These are phyloP conservation scores for Cercospora beticola DNA, from an alignment of 2,329 filamentous ascomycete species.

Conservation along the genomic window DNA sequence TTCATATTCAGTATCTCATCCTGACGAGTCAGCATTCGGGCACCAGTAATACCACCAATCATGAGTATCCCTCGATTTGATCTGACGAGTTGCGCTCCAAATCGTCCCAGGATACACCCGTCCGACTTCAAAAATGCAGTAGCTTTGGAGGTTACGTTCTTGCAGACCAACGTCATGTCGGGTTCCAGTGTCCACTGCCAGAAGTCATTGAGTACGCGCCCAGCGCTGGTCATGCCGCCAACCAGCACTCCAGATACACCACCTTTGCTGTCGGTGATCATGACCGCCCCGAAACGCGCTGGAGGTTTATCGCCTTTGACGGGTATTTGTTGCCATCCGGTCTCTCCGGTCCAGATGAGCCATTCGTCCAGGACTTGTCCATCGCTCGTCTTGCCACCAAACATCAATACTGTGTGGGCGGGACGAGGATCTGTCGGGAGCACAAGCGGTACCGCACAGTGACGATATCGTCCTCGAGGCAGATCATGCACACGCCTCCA, in stretches of 20 bases:
- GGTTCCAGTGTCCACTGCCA: constrained; percentile 60
- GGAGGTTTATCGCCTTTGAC: constrained; percentile 39
- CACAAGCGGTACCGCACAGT: constrained; percentile 58
- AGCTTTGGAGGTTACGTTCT: constrained; percentile 30
- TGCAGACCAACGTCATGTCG: constrained; percentile 42
- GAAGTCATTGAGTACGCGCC: constrained; percentile 60
- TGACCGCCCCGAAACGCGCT: constrained; percentile 58
- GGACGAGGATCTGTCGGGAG: constrained; percentile 34
- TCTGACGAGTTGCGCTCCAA: constrained; percentile 54
- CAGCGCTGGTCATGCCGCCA: constrained; percentile 69
- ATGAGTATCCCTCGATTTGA: constrained; percentile 50
- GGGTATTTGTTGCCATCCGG: constrained; percentile 53
- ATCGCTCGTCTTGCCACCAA: constrained; percentile 48
- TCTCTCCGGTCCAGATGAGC: constrained; percentile 47
- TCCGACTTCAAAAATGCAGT: constrained; percentile 30
- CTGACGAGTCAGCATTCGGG: constrained; percentile 46
- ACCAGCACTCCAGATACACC: constrained; percentile 60
- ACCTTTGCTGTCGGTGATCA: constrained; percentile 46
- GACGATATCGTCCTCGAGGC: constrained; percentile 72
- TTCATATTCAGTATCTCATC: constrained; percentile 55
- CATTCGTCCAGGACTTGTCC: constrained; percentile 46
- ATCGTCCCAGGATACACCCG: constrained; percentile 41
- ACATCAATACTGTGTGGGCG: constrained; percentile 44
- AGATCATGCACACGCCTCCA: constrained; percentile 69
- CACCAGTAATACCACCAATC: constrained; percentile 53